Evolutionary conservation across 805 yeast genomes (phyloP).

Genomic region (Kodamaea hsintzibuensis): DNA sequence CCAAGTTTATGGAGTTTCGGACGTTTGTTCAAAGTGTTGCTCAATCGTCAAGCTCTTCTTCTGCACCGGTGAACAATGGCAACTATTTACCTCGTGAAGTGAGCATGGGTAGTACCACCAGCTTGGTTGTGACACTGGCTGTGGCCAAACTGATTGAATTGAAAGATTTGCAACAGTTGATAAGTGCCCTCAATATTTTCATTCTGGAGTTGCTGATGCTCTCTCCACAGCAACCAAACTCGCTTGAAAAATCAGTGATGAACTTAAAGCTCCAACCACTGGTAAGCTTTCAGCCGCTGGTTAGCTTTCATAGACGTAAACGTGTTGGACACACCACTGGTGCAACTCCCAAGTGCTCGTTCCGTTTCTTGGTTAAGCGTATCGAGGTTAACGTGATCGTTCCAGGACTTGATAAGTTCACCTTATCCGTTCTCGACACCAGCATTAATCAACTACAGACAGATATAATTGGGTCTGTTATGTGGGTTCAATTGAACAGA

Average conservation of each 20-base stretch:
- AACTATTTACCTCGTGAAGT: constrained; percentile 21
- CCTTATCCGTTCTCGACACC: neutral
- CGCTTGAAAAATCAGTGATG: constrained; percentile 15
- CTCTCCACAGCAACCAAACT: constrained; percentile 11
- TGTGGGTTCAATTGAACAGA: constrained; percentile 1
- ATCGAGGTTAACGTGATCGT: neutral
- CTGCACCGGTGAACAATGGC: constrained; percentile 8
- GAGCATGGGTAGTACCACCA: constrained; percentile 16
- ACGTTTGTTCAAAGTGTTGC: constrained; percentile 16
- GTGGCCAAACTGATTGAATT: constrained; percentile 9
- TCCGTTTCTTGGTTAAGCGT: constrained; percentile 2
- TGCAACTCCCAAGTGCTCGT: neutral
- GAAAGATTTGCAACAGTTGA: constrained; percentile 8
- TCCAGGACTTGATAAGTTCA: neutral
- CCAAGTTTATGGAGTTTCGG: constrained; percentile 27
- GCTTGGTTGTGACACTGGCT: constrained; percentile 9
- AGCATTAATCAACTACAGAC: constrained; percentile 3
- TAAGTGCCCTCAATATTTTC: neutral
- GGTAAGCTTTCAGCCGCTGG: neutral
- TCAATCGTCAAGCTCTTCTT: neutral
- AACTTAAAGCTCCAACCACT: neutral
- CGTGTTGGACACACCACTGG: neutral
- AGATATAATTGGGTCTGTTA: constrained; percentile 6
- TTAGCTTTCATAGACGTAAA: constrained; percentile 8
- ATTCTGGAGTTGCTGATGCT: neutral